Evolutionary conservation across 2,329 filamentous ascomycete genomes (phyloP).

Genomic region (Metarhizium album): DNA sequence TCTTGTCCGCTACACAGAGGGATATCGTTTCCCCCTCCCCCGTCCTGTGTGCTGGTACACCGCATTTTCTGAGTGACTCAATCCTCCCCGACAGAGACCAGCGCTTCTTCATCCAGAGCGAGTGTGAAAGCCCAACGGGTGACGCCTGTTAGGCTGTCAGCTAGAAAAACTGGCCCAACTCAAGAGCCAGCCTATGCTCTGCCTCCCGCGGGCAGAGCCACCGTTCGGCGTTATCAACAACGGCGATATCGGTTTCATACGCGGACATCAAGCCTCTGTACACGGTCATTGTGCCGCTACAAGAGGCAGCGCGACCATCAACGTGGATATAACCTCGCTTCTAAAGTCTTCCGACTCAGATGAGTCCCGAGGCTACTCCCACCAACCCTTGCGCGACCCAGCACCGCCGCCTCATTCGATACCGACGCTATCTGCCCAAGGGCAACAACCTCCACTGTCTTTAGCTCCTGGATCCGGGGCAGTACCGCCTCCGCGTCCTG

Average conservation of each 20-base stretch:
- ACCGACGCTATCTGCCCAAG: slow-evolving; percentile 8
- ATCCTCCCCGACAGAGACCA: slow-evolving; percentile 2
- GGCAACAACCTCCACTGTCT: slow-evolving; percentile 11
- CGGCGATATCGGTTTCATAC: slow-evolving; percentile 17
- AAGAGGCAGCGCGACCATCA: slow-evolving; percentile 41
- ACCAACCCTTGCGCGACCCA: slow-evolving; percentile 14
- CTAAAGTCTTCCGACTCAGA: slow-evolving; percentile 67
- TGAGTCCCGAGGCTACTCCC: slow-evolving; percentile 49
- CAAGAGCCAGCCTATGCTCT: slow-evolving; percentile 30
- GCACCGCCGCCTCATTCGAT: slow-evolving; percentile 14
- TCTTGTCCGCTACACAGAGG: slow-evolving; percentile 3
- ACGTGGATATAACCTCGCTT: slow-evolving; percentile 90
- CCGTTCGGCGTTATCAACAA: slow-evolving; percentile 19
- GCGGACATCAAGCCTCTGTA: slow-evolving; percentile 18
- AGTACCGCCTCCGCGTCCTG: slow-evolving; percentile 9
- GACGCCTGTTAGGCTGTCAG: slow-evolving; percentile 13
- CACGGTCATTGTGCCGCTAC: slow-evolving; percentile 16
- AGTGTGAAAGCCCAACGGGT: slow-evolving; percentile 3
- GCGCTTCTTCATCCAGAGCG: background rate
- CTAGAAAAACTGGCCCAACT: slow-evolving; percentile 30
- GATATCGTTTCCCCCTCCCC: background rate
- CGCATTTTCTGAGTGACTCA: slow-evolving; percentile 9
- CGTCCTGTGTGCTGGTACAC: slow-evolving; percentile 11
- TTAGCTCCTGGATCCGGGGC: background rate
- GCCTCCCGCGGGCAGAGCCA: slow-evolving; percentile 30